Evolutionary conservation across 306 rosid species (phyloP), one percentile per base, ranked within the genome.

Genomic region (Hippophae rhamnoides): DNA sequence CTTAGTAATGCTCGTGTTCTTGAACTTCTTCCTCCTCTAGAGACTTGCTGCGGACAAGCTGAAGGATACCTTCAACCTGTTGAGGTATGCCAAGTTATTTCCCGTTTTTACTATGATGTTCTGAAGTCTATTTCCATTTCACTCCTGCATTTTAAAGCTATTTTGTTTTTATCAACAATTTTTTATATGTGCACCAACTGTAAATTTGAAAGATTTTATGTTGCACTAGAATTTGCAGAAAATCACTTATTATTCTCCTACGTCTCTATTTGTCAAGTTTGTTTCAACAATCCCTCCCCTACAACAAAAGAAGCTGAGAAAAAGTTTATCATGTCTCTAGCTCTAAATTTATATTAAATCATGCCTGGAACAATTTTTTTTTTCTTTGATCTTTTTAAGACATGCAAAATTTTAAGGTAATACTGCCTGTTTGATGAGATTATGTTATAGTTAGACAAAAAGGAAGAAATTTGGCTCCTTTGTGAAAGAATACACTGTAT

Each of bases 11-110:
- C 83, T 68, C 82, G 68, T 54, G 98, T 82, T 69, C 92, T 92
- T 74, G 96, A 92, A 70, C 89, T 92, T 73, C 84, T 92, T 56
- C 96, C 98, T 53, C 86, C 86, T 58, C 48, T 92, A 56, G 86
- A 71, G 55, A 83, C 84, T 64, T 92, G 98, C 66, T 54, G 81
- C 66, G 77, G 86, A 51, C 72, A 78, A 13, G 72, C 87, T 0
- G 77, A 83, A 78, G 98, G 95, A 43, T 92, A 87, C 76, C 95
- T 92, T 23, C 80, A 85, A 68, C 96, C 98, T 47, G 68, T 78
- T 60, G 97, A 89, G 97, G 97, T 89, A 80, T 52, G 63, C 49
- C 58, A 25, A 54, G 56, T 48, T 52, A 23, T 69, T 52, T 52
- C 55, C 13, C 41, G 14, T 47, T 55, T 61, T 6, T 67, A 56